phyloP scores from a whole-genome alignment of 345 rosid genomes.

The Chamaenerion angustifolium region DNA sequence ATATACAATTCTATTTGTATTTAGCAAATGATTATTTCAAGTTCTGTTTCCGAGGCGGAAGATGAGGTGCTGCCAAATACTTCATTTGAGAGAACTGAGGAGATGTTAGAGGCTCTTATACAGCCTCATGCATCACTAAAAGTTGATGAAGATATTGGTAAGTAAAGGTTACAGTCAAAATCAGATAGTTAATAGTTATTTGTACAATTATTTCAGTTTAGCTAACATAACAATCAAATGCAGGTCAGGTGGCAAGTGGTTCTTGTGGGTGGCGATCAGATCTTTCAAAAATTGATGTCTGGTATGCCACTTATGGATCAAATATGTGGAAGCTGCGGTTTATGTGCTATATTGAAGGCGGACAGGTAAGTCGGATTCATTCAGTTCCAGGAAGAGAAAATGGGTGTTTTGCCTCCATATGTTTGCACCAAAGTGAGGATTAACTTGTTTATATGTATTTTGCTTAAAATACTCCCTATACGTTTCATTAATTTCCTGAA shows the following conservation, averaged over 20 bases:
- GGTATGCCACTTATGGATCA: constrained; percentile 83
- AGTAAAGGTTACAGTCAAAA: neutral
- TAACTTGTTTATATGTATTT: too few species aligned
- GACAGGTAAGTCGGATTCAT: constrained; percentile 35
- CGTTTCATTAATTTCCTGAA: too few species aligned
- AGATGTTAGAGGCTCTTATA: constrained; percentile 22
- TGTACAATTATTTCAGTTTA: neutral
- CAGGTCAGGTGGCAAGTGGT: constrained; percentile 14
- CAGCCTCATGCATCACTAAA: constrained; percentile 45
- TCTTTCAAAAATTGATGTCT: constrained; percentile 49
- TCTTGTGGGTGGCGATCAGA: constrained; percentile 48
- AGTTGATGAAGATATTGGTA: constrained; percentile 23
- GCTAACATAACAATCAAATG: constrained; percentile 3
- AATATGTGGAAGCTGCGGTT: constrained; percentile 77
- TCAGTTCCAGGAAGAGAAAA: neutral
- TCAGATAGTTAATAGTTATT: too few species aligned
- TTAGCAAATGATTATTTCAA: constrained; percentile 29
- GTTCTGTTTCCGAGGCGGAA: constrained; percentile 52
- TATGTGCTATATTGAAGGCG: constrained; percentile 75
- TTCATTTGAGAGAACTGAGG: constrained; percentile 12
- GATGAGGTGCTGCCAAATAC: constrained; percentile 15
- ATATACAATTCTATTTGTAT: neutral
- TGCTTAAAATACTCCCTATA: too few species aligned
- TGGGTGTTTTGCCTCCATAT: too few species aligned
- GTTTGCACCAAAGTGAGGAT: too few species aligned